Conservation (phyloP, 164 flowering plant genomes). For the Taxillus chinensis region DNA sequence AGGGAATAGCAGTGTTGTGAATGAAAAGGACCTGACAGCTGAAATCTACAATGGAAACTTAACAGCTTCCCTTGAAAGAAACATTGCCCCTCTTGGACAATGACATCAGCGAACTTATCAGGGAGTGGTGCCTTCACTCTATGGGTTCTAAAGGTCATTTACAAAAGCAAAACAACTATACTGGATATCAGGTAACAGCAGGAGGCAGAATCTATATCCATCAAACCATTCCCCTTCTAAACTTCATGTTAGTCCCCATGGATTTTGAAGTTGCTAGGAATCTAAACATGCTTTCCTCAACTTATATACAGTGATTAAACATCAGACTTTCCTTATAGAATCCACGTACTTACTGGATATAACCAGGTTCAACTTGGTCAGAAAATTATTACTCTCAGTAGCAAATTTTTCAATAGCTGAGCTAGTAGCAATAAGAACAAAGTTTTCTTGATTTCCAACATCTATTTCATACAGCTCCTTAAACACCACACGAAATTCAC, state of each 20-base stretch:
- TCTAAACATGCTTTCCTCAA: too few species aligned
- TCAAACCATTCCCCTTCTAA: too few species aligned
- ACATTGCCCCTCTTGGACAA: not conserved
- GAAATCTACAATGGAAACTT: slow-evolving; percentile 6
- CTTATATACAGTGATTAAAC: not conserved
- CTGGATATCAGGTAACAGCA: slow-evolving; percentile 2
- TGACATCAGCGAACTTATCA: slow-evolving; percentile 1
- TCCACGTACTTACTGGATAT: slow-evolving; percentile 30
- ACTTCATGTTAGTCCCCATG: too few species aligned
- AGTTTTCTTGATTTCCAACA: slow-evolving; percentile 67
- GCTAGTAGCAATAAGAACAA: slow-evolving; percentile 55
- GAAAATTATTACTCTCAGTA: slow-evolving; percentile 20
- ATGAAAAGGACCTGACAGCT: slow-evolving; percentile 1
- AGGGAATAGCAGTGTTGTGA: not conserved
- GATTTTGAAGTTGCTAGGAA: too few species aligned
- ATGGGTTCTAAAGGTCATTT: not conserved
- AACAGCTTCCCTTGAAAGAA: slow-evolving; percentile 4
- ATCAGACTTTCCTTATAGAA: slow-evolving; percentile 42
- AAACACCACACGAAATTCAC: slow-evolving; percentile 36
- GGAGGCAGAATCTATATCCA: not conserved
- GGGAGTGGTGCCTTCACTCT: slow-evolving; percentile 8
- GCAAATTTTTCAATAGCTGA: slow-evolving; percentile 15
- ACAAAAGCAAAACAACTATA: slow-evolving; percentile 12
- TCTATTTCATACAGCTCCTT: slow-evolving; percentile 63
- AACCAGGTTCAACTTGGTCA: slow-evolving; percentile 30